Evolutionary conservation across 1,284 basidiomycete genomes (phyloP).

Genomic region (Volvariella volvacea): DNA sequence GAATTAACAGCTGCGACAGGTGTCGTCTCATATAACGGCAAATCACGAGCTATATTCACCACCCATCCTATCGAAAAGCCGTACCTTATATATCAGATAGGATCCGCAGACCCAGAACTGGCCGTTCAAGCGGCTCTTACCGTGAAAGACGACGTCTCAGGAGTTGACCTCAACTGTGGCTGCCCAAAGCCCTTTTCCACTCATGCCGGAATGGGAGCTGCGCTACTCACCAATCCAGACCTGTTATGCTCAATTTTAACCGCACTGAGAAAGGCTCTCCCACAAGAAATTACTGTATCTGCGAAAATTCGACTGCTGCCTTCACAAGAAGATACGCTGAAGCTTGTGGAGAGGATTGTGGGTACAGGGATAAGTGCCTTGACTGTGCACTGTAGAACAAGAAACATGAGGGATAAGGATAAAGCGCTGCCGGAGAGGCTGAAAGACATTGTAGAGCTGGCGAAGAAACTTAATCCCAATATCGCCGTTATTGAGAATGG

Average conservation of each 20-base stretch:
- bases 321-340: slow-evolving; percentile 80
- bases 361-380: slow-evolving; percentile 85
- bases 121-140: slow-evolving; percentile 88
- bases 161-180: slow-evolving; percentile 93
- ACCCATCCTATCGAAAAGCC: slow-evolving; percentile 94
- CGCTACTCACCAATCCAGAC: slow-evolving; percentile 88
- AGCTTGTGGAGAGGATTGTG: slow-evolving; percentile 82
- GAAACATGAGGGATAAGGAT: slow-evolving; percentile 86
- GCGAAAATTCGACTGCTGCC: slow-evolving; percentile 92
- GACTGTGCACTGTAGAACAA: slow-evolving; percentile 94
- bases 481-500: slow-evolving; percentile 93
- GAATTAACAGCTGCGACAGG: slow-evolving; percentile 65
- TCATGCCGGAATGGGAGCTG: slow-evolving; percentile 94
- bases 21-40: slow-evolving; percentile 82
- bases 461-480: slow-evolving; percentile 59
- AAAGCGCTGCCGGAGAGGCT: slow-evolving; percentile 76
- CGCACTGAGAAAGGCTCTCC: slow-evolving; percentile 69
- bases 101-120: slow-evolving; percentile 81
- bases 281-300: slow-evolving; percentile 75
- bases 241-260: slow-evolving; percentile 83
- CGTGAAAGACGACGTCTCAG: slow-evolving; percentile 87
- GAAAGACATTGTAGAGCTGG: slow-evolving; percentile 79
- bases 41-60: slow-evolving; percentile 82
- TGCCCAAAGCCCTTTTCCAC: slow-evolving; percentile 97
- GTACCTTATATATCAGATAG: slow-evolving; percentile 89